Conservation (phyloP, 2,329 filamentous ascomycete genomes). For the Elsinoe australis region DNA sequence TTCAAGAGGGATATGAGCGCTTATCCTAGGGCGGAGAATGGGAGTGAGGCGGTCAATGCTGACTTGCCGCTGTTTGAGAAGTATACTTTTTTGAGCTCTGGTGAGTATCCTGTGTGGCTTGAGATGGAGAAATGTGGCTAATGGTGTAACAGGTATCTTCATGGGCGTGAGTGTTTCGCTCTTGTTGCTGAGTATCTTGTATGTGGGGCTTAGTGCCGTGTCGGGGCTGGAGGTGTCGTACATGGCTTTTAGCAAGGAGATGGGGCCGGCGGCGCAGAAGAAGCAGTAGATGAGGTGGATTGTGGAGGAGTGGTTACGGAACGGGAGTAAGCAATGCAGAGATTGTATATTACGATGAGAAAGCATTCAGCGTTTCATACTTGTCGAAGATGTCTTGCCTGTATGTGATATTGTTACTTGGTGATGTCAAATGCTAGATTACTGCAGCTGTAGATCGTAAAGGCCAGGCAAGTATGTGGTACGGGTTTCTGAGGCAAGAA, state of each 20-base stretch:
- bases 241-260: conserved; percentile 93
- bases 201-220: conserved; percentile 68
- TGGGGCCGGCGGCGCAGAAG: conserved; percentile 80
- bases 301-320: neutral
- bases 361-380: neutral
- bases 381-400: no score
- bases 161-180: conserved; percentile 69
- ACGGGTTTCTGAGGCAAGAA: no score
- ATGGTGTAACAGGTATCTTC: conserved; percentile 60
- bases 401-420: no score
- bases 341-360: neutral
- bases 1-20: conserved; percentile 57
- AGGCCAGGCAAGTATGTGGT: no score
- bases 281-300: conserved; percentile 52
- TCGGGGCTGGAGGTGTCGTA: conserved; percentile 81
- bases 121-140: neutral
- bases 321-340: neutral
- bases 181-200: conserved; percentile 67
- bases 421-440: no score
- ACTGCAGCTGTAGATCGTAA: no score
- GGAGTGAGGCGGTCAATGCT: no score
- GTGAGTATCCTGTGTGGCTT: conserved; percentile 41
- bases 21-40: conserved; percentile 35
- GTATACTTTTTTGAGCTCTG: conserved; percentile 89
- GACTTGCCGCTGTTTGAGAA: conserved; percentile 69